Evolutionary conservation across 2,329 filamentous ascomycete species (phyloP).

Genomic region (Karstenula rhodostoma): DNA sequence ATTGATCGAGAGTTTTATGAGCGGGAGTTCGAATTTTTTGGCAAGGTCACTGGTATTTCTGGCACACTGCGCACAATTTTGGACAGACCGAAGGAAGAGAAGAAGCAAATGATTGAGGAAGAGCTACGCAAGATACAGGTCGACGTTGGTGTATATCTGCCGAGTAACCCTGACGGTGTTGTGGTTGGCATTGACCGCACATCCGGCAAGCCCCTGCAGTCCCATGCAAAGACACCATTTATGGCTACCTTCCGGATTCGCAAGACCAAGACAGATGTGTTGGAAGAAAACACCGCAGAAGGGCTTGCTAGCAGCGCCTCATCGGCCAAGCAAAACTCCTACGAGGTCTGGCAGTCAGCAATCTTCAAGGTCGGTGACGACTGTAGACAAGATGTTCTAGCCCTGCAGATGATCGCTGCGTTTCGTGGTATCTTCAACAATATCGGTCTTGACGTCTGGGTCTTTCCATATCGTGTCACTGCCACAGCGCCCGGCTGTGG

Average conservation of each 20-base stretch:
- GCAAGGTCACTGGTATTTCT: conserved; percentile 93
- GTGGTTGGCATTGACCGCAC: conserved; percentile 98
- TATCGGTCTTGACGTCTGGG: conserved; percentile 93
- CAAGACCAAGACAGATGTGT: conserved; percentile 68
- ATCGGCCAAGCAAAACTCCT: conserved; percentile 60
- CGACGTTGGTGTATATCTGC: conserved; percentile 95
- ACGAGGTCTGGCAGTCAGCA: conserved; percentile 98
- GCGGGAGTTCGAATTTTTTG: conserved; percentile 96
- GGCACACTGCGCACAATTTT: conserved; percentile 95
- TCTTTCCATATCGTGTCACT: conserved; percentile 96
- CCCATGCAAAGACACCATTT: conserved; percentile 96
- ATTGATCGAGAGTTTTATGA: conserved; percentile 89
- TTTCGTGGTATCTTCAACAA: conserved; percentile 97
- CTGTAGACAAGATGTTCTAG: conserved; percentile 94
- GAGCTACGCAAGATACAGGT: conserved; percentile 97
- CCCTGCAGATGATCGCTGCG: conserved; percentile 95
- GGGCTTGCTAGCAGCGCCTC: conserved; percentile 40
- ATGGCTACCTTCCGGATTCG: conserved; percentile 99
- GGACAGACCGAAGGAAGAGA: conserved; percentile 90
- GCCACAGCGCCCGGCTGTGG: conserved; percentile 97
- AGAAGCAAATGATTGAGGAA: conserved; percentile 99
- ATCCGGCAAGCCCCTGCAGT: conserved; percentile 95
- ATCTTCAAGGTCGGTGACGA: conserved; percentile 99
- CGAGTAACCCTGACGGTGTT: conserved; percentile 94
- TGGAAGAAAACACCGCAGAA: conserved; percentile 36